A percentile compares a stretch with the other conserved stretches of the same genome.
phyloP scores from a whole-genome alignment of 148 eudicot genomes.

The Rhododendron griersonianum region DNA sequence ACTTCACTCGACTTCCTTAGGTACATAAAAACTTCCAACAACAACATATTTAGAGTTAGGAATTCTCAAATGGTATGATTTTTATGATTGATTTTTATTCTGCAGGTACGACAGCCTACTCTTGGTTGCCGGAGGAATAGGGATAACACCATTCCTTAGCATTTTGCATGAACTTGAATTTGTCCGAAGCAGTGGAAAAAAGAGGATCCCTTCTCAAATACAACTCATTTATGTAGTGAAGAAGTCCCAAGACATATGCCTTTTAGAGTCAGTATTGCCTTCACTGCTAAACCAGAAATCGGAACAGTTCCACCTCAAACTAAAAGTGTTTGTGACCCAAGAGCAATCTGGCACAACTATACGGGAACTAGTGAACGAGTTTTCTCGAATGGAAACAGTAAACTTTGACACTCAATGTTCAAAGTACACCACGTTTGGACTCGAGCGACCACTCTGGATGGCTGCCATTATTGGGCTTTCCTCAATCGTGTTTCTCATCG shows the following conservation, averaged over 20 bases:
- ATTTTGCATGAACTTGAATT: slow-evolving; percentile 54
- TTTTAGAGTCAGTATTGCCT: slow-evolving; percentile 48
- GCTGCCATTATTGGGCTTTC: slow-evolving; percentile 38
- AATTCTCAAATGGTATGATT: background rate
- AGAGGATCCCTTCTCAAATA: slow-evolving; percentile 31
- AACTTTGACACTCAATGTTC: slow-evolving; percentile 24
- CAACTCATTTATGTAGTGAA: slow-evolving; percentile 59
- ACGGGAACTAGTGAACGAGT: slow-evolving; percentile 38
- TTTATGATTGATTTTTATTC: background rate
- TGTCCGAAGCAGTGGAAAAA: slow-evolving; percentile 15
- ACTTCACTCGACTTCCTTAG: slow-evolving; percentile 51
- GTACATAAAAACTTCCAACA: slow-evolving; percentile 18
- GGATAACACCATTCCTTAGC: slow-evolving; percentile 83
- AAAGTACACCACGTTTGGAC: slow-evolving; percentile 36
- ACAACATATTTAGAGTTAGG: background rate
- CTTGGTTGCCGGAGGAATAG: slow-evolving; percentile 81
- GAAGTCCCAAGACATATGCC: slow-evolving; percentile 46
- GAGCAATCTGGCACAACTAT: slow-evolving; percentile 32
- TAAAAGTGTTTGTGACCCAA: slow-evolving; percentile 64
- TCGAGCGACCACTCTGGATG: slow-evolving; percentile 34
- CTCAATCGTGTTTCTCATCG: slow-evolving; percentile 42
- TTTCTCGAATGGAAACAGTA: slow-evolving; percentile 27
- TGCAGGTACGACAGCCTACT: slow-evolving; percentile 67
- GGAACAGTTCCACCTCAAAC: slow-evolving; percentile 32
- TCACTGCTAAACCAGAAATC: slow-evolving; percentile 28